Base-by-base conservation (phyloP, 768 basidiomycete species). In the Artomyces pyxidatus region DNA sequence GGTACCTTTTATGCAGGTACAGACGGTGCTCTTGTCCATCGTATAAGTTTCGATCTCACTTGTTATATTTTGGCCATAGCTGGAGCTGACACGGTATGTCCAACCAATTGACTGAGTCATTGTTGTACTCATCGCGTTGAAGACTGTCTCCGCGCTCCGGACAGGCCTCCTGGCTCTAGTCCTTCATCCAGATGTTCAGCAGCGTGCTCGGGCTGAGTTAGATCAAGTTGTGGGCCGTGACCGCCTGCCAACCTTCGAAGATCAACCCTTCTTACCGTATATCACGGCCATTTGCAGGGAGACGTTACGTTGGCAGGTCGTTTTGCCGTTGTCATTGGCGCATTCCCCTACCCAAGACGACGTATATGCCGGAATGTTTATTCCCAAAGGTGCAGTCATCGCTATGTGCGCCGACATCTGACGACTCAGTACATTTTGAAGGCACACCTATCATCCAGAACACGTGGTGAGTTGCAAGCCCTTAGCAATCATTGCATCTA, bases 251-350 rank as follows among this genome's bases (percentile, higher is more conserved):
- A 45, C 51, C 3, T 35, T 49, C 16, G 45, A 51, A 17, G 51
- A 55, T 42, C 19, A 45, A 29, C 16, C 19, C 9, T 27, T 28
- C 5, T 35, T 55, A n/a, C 54, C 54, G 21, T 55, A 55, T 29
- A 23, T 52, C 5, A 41, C 44, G 6, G 56, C 56, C 4, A n/a
- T 57, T 11, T 19, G 51, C 9, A 42, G 25, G 23, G 56, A 57
- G 38, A 29, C 35, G 4, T 21, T 50, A 9, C 23, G 48, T 17
- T 50, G 48, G 48, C n/a, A 41, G 26, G n/a, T 19, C n/a, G 22
- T 39, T 10, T 12, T 17, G n/a, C 41, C 39, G 2, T 14, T 37
- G 9, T 27, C 26, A 9, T 11, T 41, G 5, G 17, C 26, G 21
- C 35, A 27, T 26, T 19, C 14, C 7, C 21, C 19, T 4, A 8